Evolutionary conservation across 805 yeast genomes (phyloP).

Genomic region (Spathaspora arborariae): DNA sequence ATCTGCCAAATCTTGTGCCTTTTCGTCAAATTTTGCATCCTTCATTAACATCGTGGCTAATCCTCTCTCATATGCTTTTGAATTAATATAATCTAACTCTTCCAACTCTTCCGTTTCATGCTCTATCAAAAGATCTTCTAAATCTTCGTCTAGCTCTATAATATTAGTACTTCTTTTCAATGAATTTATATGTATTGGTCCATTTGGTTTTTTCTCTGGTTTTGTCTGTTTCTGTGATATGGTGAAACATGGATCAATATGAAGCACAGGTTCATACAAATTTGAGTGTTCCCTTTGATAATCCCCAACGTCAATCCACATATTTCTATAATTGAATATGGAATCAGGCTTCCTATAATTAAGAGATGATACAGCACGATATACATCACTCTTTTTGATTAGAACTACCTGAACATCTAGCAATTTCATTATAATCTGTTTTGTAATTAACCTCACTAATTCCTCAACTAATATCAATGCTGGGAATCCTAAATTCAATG

Average conservation of each 20-base stretch:
- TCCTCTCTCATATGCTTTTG: conserved; percentile 10
- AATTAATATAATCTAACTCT: conserved; percentile 5
- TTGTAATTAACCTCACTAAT: conserved; percentile 12
- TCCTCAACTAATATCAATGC: conserved; percentile 19
- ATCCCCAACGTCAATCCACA: neutral
- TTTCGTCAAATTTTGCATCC: neutral
- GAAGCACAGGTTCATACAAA: neutral
- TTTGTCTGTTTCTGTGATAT: neutral
- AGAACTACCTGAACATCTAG: neutral
- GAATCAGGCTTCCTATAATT: conserved; percentile 4
- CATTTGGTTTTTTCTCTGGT: neutral
- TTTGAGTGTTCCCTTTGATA: neutral
- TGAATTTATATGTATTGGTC: neutral
- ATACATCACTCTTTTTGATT: neutral
- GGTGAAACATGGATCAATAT: neutral
- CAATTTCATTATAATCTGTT: conserved; percentile 11
- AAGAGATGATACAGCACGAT: neutral
- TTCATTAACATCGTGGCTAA: conserved; percentile 4
- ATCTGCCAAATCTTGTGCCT: conserved; percentile 5
- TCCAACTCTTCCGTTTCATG: conserved; percentile 4
- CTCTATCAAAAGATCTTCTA: conserved; percentile 1
- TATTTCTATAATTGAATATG: neutral
- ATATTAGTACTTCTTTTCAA: neutral
- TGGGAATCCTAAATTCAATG: conserved; percentile 1
- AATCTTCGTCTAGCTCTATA: neutral